phyloP scores from a whole-genome alignment of 2,329 filamentous ascomycete genomes.

The Teratosphaeria gauchensis region DNA sequence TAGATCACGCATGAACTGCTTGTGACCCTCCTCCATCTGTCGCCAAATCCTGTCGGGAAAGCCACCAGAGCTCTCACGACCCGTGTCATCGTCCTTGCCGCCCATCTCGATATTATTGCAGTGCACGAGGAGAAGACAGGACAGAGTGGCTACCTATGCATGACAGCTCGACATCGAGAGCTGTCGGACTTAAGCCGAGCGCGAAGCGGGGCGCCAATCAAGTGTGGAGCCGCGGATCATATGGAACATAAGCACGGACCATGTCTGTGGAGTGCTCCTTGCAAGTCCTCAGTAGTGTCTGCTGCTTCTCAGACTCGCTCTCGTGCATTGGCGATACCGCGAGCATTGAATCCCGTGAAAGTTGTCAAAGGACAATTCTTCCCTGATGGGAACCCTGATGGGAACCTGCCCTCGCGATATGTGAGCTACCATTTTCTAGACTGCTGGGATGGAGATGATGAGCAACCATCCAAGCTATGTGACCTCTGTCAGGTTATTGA shows the following conservation, averaged over 20 bases:
- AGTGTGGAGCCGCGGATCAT: not conserved
- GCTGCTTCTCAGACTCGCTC: too few species aligned
- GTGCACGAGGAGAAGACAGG: not conserved
- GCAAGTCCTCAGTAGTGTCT: too few species aligned
- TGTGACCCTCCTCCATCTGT: constrained; percentile 7
- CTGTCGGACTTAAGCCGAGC: not conserved
- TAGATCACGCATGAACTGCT: constrained; percentile 7
- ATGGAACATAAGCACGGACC: not conserved
- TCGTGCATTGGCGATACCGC: too few species aligned
- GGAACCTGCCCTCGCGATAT: too few species aligned
- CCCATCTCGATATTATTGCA: not conserved
- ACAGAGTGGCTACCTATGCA: not conserved
- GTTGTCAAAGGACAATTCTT: too few species aligned
- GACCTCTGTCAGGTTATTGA: too few species aligned
- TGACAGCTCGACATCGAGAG: not conserved
- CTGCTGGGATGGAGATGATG: too few species aligned
- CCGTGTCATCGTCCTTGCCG: not conserved
- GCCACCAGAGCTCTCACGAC: not conserved
- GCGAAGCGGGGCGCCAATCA: not conserved
- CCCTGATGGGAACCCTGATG: too few species aligned
- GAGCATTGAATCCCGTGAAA: too few species aligned
- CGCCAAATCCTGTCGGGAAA: constrained; percentile 4
- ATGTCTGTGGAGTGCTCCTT: too few species aligned
- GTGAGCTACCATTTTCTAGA: too few species aligned
- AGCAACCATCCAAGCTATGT: too few species aligned